A percentile compares a stretch with the other conserved stretches of the same genome.
Evolutionary conservation across 805 yeast species (phyloP).

Genomic region (Wickerhamomyces mucosus): DNA sequence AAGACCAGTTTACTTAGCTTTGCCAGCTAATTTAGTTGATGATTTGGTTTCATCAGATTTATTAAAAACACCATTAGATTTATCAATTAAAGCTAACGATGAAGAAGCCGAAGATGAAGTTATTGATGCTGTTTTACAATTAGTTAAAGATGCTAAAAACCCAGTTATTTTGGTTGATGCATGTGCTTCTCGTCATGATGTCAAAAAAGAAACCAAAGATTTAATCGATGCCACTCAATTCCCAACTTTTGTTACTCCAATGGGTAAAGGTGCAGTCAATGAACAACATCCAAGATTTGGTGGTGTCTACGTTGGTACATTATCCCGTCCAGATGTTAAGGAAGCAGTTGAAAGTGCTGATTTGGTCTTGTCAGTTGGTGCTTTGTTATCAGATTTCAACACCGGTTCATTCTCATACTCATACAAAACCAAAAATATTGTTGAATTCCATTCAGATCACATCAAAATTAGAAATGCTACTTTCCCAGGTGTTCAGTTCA

Average conservation of each 20-base stretch:
- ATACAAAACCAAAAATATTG: constrained; percentile 63
- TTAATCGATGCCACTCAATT: constrained; percentile 61
- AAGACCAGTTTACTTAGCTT: constrained; percentile 75
- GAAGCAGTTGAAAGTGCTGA: constrained; percentile 68
- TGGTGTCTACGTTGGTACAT: constrained; percentile 81
- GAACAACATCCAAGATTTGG: constrained; percentile 68
- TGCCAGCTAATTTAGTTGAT: constrained; percentile 77
- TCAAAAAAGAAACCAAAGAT: constrained; percentile 49
- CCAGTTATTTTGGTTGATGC: constrained; percentile 81
- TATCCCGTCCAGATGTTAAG: constrained; percentile 64
- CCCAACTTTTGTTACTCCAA: constrained; percentile 81
- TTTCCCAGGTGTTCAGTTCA: constrained; percentile 68
- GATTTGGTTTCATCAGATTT: constrained; percentile 44
- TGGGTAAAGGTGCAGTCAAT: constrained; percentile 78
- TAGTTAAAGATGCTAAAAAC: constrained; percentile 50
- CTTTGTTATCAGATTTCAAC: constrained; percentile 79
- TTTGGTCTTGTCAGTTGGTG: constrained; percentile 71
- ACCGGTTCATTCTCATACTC: constrained; percentile 80
- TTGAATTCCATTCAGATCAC: constrained; percentile 73
- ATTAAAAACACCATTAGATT: constrained; percentile 57
- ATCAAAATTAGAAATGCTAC: constrained; percentile 61
- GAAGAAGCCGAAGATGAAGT: constrained; percentile 56
- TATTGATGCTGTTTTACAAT: constrained; percentile 37
- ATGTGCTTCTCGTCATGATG: constrained; percentile 73
- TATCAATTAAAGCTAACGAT: constrained; percentile 48